phyloP scores from a whole-genome alignment of 495 filamentous ascomycete genomes.

The Aspergillus bridgeri region DNA sequence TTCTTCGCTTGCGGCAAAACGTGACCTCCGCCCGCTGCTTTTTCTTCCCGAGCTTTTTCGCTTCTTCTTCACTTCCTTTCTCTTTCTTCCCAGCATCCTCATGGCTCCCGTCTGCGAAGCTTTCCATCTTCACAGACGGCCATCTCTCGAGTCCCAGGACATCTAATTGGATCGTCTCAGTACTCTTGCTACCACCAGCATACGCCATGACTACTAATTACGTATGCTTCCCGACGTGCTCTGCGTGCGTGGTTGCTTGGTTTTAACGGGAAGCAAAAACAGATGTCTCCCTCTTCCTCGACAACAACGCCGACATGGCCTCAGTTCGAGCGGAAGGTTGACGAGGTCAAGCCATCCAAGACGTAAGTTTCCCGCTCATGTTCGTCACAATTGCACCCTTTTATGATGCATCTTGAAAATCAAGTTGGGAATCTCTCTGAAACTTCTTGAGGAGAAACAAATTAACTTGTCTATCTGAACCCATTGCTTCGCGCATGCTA shows the following conservation, averaged over 20 bases:
- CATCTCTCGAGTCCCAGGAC: constrained; percentile 11
- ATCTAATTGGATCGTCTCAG: constrained; percentile 9
- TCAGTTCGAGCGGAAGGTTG: constrained; percentile 72
- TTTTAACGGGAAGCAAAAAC: constrained; percentile 47
- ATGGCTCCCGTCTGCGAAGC: constrained; percentile 31
- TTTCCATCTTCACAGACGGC: constrained; percentile 30
- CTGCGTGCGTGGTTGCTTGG: constrained; percentile 31
- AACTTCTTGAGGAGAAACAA: constrained; percentile 77
- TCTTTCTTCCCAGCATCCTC: constrained; percentile 15
- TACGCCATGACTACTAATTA: constrained; percentile 37
- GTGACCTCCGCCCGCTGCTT: constrained; percentile 15
- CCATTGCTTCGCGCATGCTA: constrained; percentile 4
- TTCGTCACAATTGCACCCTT: constrained; percentile 9
- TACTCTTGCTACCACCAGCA: background rate
- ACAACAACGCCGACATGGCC: constrained; percentile 65
- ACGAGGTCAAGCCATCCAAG: constrained; percentile 85
- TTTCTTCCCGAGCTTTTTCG: constrained; percentile 7
- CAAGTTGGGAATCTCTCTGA: constrained; percentile 99
- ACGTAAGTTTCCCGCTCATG: constrained; percentile 58
- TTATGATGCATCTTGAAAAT: constrained; percentile 75
- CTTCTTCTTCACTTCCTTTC: constrained; percentile 20
- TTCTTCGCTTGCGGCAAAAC: constrained; percentile 26
- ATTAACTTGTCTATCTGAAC: constrained; percentile 71
- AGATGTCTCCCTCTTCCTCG: constrained; percentile 64
- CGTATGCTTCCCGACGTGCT: constrained; percentile 41